Base-by-base conservation (phyloP, 2,329 filamentous ascomycete species). In the Beauveria medogensis region DNA sequence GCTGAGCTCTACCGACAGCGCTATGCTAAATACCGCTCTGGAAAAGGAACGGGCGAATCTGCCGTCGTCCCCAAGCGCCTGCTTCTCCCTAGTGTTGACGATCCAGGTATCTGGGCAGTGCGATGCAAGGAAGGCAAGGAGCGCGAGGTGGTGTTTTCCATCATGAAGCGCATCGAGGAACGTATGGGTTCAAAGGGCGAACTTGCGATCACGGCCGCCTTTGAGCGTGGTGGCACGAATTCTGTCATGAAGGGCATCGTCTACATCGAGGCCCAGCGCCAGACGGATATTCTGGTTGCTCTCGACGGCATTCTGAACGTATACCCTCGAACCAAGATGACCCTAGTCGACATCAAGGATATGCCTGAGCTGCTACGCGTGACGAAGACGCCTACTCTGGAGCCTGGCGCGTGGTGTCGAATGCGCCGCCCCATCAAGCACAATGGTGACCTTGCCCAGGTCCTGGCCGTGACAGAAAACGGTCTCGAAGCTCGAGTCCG, bases 321-420 rank as follows among this genome's bases (percentile, higher is more conserved):
- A 43, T 99, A 97, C 72, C 90, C 93, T 59, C 86, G 91, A 61
- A 89, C 85, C 30, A 94, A 92, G 74, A 88, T 94, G 77, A 84
- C 92, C 50, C 79, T 97, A 56, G 91, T 99, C 47, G 91, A 94
- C 54, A 92, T 97, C 69, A 96, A 96, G 73, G 94, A 99, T 74
- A 96, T 97, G 87, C 93, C 94, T 2, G 94, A 97, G 74, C 82
- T 99, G n/a, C 81, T 99, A 20, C 86, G 92, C 56, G 91, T 96
- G 30, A 87, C 86, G 63, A 96, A 96, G 77, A 93, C 89, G 3
- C 90, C 92, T 53, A 86, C 87, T 28, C 79, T 99, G 40, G 86
- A 94, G 67, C 89, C 89, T 10, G 93, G 93, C 65, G 91, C 91
- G 43, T 99, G 94, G 83, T 93, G 97, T 56, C 91, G 94, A 65